Conservation (phyloP, 169 alveolate genomes). For the Plasmodium sp. region DNA sequence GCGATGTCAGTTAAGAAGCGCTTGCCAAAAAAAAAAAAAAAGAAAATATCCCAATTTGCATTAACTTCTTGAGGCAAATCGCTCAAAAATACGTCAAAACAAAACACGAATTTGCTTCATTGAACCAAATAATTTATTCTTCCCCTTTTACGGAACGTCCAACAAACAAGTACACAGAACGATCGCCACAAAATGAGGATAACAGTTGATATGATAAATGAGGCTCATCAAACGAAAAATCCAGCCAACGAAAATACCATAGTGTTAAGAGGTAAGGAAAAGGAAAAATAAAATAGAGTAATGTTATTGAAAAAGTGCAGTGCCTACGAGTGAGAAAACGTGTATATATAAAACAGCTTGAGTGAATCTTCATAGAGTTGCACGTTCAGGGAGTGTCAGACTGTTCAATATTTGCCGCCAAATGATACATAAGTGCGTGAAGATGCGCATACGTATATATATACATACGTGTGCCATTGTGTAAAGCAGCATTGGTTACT, state of each 20-base stretch:
- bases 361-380: background rate
- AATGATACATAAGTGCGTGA: background rate
- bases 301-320: background rate
- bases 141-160: background rate
- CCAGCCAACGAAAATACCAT: constrained; percentile 79
- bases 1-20: background rate
- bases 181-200: constrained; percentile 74
- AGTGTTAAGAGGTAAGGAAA: constrained; percentile 74
- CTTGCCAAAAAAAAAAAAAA: background rate
- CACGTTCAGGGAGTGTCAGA: background rate
- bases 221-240: constrained; percentile 75
- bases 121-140: background rate
- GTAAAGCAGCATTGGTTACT: background rate
- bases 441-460: background rate
- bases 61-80: background rate
- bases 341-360: background rate
- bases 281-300: background rate
- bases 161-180: constrained; percentile 1
- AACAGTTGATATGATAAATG: constrained; percentile 78
- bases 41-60: background rate
- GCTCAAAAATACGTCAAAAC: background rate
- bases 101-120: background rate
- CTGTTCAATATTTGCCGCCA: background rate
- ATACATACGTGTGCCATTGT: background rate
- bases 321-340: background rate